Evolutionary conservation across 352 stramenopile genomes (phyloP).

Genomic region (Phytophthora podocarpi): DNA sequence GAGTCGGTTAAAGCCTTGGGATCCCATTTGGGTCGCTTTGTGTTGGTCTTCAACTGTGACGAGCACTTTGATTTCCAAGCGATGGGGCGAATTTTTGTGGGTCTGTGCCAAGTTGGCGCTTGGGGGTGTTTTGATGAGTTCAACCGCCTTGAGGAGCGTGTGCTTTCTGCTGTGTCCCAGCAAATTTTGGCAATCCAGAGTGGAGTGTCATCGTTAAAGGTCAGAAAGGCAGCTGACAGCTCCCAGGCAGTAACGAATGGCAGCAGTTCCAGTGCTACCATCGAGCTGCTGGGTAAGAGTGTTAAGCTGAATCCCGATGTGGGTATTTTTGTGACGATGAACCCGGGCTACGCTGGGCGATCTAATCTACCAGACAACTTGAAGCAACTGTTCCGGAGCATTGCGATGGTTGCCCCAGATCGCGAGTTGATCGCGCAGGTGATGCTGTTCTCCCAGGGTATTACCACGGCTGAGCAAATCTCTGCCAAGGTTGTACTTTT

Average conservation of each 20-base stretch:
- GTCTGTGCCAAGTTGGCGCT: conserved; percentile 98
- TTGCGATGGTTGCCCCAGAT: conserved; percentile 99
- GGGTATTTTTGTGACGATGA: conserved; percentile 99
- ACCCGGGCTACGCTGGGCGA: conserved; percentile 99
- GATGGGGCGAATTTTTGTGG: conserved; percentile 99
- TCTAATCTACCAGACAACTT: conserved; percentile 98
- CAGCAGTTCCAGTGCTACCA: conserved; percentile 47
- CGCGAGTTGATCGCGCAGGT: conserved; percentile 99
- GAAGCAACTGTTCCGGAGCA: conserved; percentile 99
- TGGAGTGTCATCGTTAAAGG: conserved; percentile 92
- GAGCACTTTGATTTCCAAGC: conserved; percentile 99
- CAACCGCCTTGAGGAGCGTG: conserved; percentile 99
- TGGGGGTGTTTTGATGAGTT: conserved; percentile 99
- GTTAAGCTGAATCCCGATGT: conserved; percentile 97
- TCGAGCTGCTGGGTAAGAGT: conserved; percentile 96
- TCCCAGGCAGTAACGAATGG: conserved; percentile 26
- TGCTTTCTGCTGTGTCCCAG: conserved; percentile 99
- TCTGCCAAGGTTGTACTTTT: conserved; percentile 97
- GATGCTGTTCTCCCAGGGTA: conserved; percentile 99
- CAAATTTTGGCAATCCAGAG: conserved; percentile 99
- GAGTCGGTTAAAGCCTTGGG: conserved; percentile 99
- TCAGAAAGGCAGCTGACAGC: conserved; percentile 44
- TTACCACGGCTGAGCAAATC: conserved; percentile 97
- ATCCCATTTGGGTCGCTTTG: conserved; percentile 98
- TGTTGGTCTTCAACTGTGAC: conserved; percentile 99